Percentiles rank a stretch among this genome's conserved stretches.
Conservation (phyloP, 140 eudicot species). For the Erigeron philadelphicus region DNA sequence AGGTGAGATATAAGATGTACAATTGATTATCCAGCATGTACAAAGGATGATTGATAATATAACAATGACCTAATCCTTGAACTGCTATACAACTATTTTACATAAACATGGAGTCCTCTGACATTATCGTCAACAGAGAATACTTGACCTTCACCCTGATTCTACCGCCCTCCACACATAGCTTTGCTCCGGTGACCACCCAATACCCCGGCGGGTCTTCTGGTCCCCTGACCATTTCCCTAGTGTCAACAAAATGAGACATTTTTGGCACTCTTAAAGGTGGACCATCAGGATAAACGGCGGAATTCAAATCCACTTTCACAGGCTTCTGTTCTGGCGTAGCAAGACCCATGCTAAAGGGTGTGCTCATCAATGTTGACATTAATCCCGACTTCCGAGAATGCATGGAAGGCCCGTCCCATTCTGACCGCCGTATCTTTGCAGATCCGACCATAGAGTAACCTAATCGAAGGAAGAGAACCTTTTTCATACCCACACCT, state of each 20-base stretch:
- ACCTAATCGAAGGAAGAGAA: slow-evolving; percentile 78
- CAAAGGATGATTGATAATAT: slow-evolving; percentile 24
- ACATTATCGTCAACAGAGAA: slow-evolving; percentile 64
- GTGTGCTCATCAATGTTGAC: slow-evolving; percentile 70
- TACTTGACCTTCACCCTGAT: slow-evolving; percentile 78
- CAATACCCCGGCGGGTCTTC: slow-evolving; percentile 95
- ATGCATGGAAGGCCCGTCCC: slow-evolving; percentile 71
- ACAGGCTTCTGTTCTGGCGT: slow-evolving; percentile 43
- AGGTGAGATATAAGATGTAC: slow-evolving; percentile 26
- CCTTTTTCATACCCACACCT: slow-evolving; percentile 67
- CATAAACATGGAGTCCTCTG: slow-evolving; percentile 63
- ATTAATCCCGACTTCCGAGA: slow-evolving; percentile 76
- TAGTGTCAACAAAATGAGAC: slow-evolving; percentile 67
- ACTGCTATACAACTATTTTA: slow-evolving; percentile 29
- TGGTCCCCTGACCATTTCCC: slow-evolving; percentile 90
- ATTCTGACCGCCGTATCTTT: slow-evolving; percentile 72
- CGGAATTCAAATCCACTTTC: slow-evolving; percentile 83
- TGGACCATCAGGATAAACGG: slow-evolving; percentile 82
- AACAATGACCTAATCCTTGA: slow-evolving; percentile 12
- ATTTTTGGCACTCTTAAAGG: slow-evolving; percentile 66
- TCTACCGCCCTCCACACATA: slow-evolving; percentile 70
- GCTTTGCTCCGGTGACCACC: slow-evolving; percentile 98
- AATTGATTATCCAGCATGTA: slow-evolving; percentile 28
- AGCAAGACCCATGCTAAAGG: slow-evolving; percentile 62
- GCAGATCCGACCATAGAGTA: slow-evolving; percentile 77